These are phyloP conservation scores for Penicillium roqueforti DNA, from an alignment of 495 filamentous ascomycete species.

Conservation along the genomic window DNA sequence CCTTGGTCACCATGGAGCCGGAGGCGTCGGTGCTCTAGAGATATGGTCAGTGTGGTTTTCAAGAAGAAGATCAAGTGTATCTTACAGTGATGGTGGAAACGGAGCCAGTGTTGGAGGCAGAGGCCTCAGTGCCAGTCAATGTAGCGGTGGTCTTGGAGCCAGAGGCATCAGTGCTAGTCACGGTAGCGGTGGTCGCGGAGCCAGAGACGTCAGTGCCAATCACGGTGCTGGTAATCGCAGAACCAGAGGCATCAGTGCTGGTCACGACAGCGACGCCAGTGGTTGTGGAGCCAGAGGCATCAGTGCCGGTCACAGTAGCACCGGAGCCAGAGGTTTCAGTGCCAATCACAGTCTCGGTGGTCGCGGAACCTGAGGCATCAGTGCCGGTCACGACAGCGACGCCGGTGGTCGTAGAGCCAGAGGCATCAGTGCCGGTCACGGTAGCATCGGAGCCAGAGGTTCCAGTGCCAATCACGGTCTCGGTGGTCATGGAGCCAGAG, in stretches of 20 bases:
- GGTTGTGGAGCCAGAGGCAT: constrained; percentile 6
- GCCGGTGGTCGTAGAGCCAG: no score
- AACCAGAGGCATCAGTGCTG: constrained; percentile 8
- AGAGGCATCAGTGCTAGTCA: constrained; percentile 12
- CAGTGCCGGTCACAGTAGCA: no score
- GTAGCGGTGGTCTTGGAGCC: not conserved
- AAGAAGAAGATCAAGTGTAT: not conserved
- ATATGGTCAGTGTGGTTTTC: not conserved
- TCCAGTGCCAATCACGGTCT: no score
- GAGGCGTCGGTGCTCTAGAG: constrained; percentile 12
- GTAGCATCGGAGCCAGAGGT: no score
- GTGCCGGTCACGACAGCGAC: no score
- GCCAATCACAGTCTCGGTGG: no score
- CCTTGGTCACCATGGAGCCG: constrained; percentile 14
- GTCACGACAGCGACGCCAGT: constrained; percentile 18
- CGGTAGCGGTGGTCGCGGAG: constrained; percentile 3
- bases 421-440: no score
- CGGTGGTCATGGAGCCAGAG: no score
- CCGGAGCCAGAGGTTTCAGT: constrained; percentile 15
- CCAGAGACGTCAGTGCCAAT: constrained; percentile 4
- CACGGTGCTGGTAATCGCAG: constrained; percentile 6
- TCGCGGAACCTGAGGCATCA: no score
- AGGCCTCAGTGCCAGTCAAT: not conserved
- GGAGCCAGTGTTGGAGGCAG: not conserved
- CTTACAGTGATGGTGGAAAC: constrained; percentile 4